Evolutionary conservation across 176 grass and related monocot species (phyloP), one percentile per base, ranked within the genome.

Genomic region (Saccharum officinarum): DNA sequence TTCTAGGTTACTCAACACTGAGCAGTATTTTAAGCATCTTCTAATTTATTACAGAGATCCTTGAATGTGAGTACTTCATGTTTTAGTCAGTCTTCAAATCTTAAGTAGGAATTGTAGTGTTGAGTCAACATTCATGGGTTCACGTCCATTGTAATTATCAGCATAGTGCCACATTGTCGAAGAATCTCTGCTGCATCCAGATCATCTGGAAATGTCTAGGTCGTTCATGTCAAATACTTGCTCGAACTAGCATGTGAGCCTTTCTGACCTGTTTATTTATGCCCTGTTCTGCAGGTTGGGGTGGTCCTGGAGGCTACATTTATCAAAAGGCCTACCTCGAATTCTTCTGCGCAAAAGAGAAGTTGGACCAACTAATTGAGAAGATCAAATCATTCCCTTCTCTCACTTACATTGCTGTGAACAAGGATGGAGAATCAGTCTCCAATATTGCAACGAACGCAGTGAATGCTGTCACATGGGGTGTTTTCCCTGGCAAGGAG

Each of bases 251-350:
- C 26, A 7, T 30, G 3, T 31, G 44, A 31, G 5, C 42, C 14
- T 18, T 50, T 74, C 44, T 18, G 7, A 33, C 72, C 44, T 33
- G 26, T 75, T 50, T 20, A 54, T 41, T 65, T 47, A 7, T 79
- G 36, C 18, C 23, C 22, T 82, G 36, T 75, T 88, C 67, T 72
- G n/a, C 69, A 97, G 94, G 94, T 60, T 97, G 94, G 94, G 94
- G 92, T 2, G 89, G 92, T 8, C 82, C 92, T 30, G 87, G 91
- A 72, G 94, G 94, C 23, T 97, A 97, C 46, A 90, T 97, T 37
- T 97, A 97, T 87, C 94, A 97, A 74, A 97, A 97, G 78, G 91
- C 94, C 14, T 97, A 97, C 60, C 71, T 88, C 9, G 94, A 97
- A 50, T 97, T 97, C 67, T 97, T 97, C 80, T 97, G 94, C 17